These are phyloP conservation scores for Corrigiola litoralis DNA, from an alignment of 179 eudicot species.

Conservation along the genomic window DNA sequence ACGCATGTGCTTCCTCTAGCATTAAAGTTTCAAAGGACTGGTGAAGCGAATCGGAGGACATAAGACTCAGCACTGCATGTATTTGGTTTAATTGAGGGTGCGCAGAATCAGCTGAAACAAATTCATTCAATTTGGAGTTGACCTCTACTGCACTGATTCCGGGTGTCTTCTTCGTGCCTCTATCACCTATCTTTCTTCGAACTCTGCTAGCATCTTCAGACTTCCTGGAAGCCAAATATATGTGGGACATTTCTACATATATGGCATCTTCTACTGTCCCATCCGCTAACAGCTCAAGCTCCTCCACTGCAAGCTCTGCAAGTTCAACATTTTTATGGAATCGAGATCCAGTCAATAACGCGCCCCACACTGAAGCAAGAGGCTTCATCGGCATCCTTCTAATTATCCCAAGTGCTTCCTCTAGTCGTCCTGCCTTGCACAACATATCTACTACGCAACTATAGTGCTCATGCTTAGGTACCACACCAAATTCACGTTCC, in stretches of 20 bases:
- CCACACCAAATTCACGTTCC: slow-evolving; percentile 19
- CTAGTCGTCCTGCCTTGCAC: slow-evolving; percentile 25
- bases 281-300: slow-evolving; percentile 20
- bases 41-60: slow-evolving; percentile 8
- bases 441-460: slow-evolving; percentile 34
- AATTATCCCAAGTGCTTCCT: slow-evolving; percentile 14
- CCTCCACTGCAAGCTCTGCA: slow-evolving; percentile 28
- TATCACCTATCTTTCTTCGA: slow-evolving; percentile 22
- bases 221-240: slow-evolving; percentile 20
- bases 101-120: slow-evolving; percentile 30
- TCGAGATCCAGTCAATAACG: slow-evolving; percentile 18
- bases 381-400: slow-evolving; percentile 24
- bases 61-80: slow-evolving; percentile 18
- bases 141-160: slow-evolving; percentile 29
- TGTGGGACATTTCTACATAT: slow-evolving; percentile 28
- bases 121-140: slow-evolving; percentile 26
- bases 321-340: slow-evolving; percentile 15
- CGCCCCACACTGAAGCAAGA: slow-evolving; percentile 21
- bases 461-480: slow-evolving; percentile 29
- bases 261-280: slow-evolving; percentile 27
- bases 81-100: slow-evolving; percentile 21
- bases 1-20: not conserved
- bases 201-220: slow-evolving; percentile 25
- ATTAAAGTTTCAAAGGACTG: not conserved
- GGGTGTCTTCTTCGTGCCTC: slow-evolving; percentile 26